Conservation (phyloP, 2,329 filamentous ascomycete genomes). For the Ceratocystis cacaofunesta region DNA sequence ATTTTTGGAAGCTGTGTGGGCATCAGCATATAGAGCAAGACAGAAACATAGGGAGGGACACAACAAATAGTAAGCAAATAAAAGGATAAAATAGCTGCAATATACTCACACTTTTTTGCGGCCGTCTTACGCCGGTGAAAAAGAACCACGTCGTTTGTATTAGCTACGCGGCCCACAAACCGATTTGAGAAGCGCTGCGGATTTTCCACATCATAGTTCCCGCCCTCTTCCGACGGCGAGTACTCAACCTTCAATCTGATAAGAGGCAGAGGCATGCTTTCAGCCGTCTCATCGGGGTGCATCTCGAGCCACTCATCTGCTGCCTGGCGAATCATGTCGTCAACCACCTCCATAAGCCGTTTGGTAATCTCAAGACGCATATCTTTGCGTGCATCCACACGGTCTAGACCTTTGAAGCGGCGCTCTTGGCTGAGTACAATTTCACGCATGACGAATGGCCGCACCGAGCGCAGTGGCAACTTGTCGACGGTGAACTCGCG, state of each 20-base stretch:
- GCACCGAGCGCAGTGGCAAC: conserved; percentile 71
- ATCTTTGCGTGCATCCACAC: conserved; percentile 46
- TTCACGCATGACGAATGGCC: conserved; percentile 79
- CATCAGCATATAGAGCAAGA: not conserved
- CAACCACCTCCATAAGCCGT: conserved; percentile 61
- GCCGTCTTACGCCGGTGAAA: conserved; percentile 80
- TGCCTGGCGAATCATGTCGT: conserved; percentile 77
- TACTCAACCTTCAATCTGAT: conserved; percentile 86
- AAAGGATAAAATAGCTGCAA: not conserved
- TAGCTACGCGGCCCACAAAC: conserved; percentile 81
- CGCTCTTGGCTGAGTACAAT: conserved; percentile 62
- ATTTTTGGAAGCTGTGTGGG: conserved; percentile 25
- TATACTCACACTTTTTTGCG: conserved; percentile 21
- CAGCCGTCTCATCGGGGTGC: conserved; percentile 45
- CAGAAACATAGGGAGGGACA: no score
- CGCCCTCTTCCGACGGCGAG: conserved; percentile 64
- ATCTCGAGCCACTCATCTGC: conserved; percentile 63
- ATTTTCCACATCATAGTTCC: conserved; percentile 76
- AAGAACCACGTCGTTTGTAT: conserved; percentile 83
- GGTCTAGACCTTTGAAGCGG: conserved; percentile 61
- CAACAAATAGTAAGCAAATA: not conserved
- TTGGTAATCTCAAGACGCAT: conserved; percentile 69
- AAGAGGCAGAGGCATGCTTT: conserved; percentile 54
- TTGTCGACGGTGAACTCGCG: conserved; percentile 67
- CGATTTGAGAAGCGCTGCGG: conserved; percentile 91